Percentiles rank a stretch among this genome's conserved stretches.
Conservation (phyloP, 1,284 basidiomycete genomes). For the Leucoagaricus sp. region DNA sequence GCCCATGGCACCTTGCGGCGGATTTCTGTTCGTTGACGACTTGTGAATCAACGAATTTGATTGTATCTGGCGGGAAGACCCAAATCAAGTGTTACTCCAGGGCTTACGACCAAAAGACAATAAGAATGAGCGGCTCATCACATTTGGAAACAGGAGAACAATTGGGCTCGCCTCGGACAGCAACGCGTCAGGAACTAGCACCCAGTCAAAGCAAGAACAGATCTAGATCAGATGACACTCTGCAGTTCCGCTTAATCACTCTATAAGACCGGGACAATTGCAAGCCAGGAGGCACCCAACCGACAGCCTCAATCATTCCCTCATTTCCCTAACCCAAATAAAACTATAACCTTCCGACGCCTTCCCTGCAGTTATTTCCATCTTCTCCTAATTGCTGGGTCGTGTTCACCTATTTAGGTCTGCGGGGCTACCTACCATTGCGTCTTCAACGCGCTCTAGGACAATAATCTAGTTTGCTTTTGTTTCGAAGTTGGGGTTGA, state of each 20-base stretch:
- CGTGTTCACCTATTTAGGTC: constrained; percentile 10
- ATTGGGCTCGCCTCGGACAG: constrained; percentile 29
- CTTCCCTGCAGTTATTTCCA: constrained; percentile 10
- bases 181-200: constrained; percentile 14
- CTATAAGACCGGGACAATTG: constrained; percentile 17
- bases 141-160: constrained; percentile 34
- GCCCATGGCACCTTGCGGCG: background rate
- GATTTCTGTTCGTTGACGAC: background rate
- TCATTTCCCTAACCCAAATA: constrained; percentile 11
- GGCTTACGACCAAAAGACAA: constrained; percentile 34
- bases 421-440: constrained; percentile 7
- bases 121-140: constrained; percentile 30
- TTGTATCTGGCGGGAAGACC: constrained; percentile 12
- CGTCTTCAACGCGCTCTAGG: constrained; percentile 4
- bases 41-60: constrained; percentile 13
- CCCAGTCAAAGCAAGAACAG: constrained; percentile 19
- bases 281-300: background rate
- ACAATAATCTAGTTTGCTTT: constrained; percentile 17
- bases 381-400: constrained; percentile 8
- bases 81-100: constrained; percentile 11
- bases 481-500: constrained; percentile 8
- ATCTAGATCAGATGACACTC: constrained; percentile 22
- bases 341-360: constrained; percentile 1
- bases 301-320: constrained; percentile 11
- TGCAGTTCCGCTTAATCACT: constrained; percentile 5